Percentiles rank a stretch among this genome's conserved stretches.
Conservation (phyloP, 2,329 filamentous ascomycete genomes). For the Claviceps purpurea region DNA sequence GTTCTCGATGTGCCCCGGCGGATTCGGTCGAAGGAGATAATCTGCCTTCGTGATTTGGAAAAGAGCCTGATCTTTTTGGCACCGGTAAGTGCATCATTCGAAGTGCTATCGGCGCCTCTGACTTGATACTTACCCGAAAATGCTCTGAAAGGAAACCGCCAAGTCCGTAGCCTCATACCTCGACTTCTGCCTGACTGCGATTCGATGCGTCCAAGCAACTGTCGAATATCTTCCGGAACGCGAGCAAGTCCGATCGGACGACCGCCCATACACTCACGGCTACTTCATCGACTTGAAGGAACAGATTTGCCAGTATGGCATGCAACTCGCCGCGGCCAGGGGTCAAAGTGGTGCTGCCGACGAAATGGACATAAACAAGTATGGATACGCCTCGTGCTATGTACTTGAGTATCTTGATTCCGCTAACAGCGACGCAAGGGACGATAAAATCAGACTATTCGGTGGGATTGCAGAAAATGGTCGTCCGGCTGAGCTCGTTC, state of each 20-base stretch:
- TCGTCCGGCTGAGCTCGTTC: constrained; percentile 70
- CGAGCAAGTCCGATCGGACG: constrained; percentile 71
- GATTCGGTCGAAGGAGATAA: constrained; percentile 74
- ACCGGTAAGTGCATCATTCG: constrained; percentile 58
- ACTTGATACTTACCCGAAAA: constrained; percentile 52
- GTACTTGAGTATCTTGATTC: constrained; percentile 8
- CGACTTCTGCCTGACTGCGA: constrained; percentile 79
- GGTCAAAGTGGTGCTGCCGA: constrained; percentile 47
- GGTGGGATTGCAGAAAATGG: constrained; percentile 75
- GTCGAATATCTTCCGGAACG: constrained; percentile 74
- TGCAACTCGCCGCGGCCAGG: constrained; percentile 65
- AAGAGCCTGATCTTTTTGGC: constrained; percentile 85
- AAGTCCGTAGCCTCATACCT: constrained; percentile 61
- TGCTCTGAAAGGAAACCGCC: constrained; percentile 65
- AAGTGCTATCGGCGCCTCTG: too few relatives aligned
- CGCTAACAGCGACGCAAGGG: constrained; percentile 20
- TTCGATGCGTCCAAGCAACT: constrained; percentile 80
- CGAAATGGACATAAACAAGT: constrained; percentile 46
- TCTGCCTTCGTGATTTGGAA: constrained; percentile 84
- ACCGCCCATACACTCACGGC: constrained; percentile 86
- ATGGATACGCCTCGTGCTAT: constrained; percentile 24
- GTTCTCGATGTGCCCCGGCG: constrained; percentile 65
- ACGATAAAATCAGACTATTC: constrained; percentile 63
- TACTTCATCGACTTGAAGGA: constrained; percentile 96
- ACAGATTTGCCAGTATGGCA: constrained; percentile 82